Evolutionary conservation across 2,329 filamentous ascomycete genomes (phyloP).

Genomic region (Arthrobotrys pseudoclavata): DNA sequence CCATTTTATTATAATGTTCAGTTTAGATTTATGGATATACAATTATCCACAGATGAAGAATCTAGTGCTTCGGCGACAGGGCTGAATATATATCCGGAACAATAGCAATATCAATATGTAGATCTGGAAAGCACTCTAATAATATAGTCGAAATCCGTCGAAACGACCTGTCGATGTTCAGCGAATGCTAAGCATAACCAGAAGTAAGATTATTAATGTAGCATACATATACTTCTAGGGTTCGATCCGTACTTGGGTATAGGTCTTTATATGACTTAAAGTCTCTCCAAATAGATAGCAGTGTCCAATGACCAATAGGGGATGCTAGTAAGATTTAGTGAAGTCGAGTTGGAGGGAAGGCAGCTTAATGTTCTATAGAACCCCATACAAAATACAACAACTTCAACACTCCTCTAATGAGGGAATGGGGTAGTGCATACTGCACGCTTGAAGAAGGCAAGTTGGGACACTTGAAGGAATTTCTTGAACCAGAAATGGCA

Average conservation of each 20-base stretch:
- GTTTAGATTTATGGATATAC: too few species aligned
- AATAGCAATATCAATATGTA: too few species aligned
- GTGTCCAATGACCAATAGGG: background rate
- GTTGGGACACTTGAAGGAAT: background rate
- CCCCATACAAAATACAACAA: slow-evolving; percentile 18
- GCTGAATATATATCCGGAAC: too few species aligned
- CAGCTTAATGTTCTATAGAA: background rate
- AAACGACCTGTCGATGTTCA: too few species aligned
- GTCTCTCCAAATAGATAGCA: too few species aligned
- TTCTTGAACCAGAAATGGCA: background rate
- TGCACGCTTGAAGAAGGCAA: background rate
- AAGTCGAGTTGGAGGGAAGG: background rate
- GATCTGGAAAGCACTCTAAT: too few species aligned
- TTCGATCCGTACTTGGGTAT: too few species aligned
- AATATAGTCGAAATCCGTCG: too few species aligned
- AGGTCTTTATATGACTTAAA: too few species aligned
- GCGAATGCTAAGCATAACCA: too few species aligned
- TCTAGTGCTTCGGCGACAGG: background rate
- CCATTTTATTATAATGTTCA: background rate
- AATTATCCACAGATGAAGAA: background rate
- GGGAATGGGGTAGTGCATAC: background rate
- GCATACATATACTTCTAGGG: too few species aligned
- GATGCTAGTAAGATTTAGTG: background rate
- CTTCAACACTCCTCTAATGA: background rate
- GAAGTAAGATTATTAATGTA: too few species aligned